Conservation (phyloP, 345 rosid genomes). For the Syzygium oleosum region DNA sequence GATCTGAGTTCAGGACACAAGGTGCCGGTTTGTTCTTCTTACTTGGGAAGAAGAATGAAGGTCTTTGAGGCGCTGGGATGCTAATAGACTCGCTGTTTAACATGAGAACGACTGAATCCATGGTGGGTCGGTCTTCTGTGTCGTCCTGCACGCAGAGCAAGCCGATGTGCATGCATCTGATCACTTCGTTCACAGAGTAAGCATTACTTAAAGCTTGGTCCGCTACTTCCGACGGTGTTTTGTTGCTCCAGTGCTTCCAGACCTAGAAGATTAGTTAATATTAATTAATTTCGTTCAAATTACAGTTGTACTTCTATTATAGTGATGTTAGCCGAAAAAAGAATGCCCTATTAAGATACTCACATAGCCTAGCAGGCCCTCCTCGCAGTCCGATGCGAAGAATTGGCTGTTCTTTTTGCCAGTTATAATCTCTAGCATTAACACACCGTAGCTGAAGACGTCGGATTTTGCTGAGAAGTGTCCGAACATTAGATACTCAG, state of each 20-base stretch:
- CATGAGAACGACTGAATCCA: constrained; percentile 17
- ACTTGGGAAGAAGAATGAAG: constrained; percentile 5
- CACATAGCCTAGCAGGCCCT: constrained; percentile 9
- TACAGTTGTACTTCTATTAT: neutral
- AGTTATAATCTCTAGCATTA: too few relatives aligned
- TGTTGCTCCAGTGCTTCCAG: too few relatives aligned
- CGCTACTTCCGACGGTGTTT: too few relatives aligned
- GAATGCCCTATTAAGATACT: neutral
- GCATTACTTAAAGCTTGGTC: too few relatives aligned
- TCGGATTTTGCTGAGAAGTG: too few relatives aligned
- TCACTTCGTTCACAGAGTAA: too few relatives aligned
- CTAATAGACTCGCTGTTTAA: constrained; percentile 8
- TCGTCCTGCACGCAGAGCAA: constrained; percentile 27
- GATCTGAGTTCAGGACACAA: neutral
- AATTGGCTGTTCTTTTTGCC: too few relatives aligned
- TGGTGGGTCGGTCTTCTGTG: constrained; percentile 11
- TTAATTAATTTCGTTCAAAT: neutral
- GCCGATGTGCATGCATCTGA: too few relatives aligned
- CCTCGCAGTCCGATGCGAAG: neutral
- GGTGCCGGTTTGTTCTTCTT: neutral
- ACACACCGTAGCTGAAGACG: too few relatives aligned
- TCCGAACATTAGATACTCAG: too few relatives aligned
- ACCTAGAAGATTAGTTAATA: too few relatives aligned
- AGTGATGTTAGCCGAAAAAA: too few relatives aligned
- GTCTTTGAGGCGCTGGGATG: constrained; percentile 10